phyloP scores from a whole-genome alignment of 176 grass and related monocot species.

The Musa schizocarpa region DNA sequence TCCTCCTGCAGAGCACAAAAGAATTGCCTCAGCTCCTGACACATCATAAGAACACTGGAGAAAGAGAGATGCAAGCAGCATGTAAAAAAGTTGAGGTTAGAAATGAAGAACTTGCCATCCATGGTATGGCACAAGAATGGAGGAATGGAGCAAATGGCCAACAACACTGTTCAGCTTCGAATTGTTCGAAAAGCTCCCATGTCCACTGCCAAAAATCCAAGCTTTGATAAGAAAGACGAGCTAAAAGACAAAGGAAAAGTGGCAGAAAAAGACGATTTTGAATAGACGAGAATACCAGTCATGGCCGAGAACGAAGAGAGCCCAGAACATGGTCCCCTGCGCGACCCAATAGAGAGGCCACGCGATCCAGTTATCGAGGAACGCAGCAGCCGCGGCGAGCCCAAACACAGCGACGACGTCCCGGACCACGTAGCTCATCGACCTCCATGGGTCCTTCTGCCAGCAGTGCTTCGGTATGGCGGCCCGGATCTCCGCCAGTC shows the following conservation, averaged over 20 bases:
- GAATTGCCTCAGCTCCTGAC: background rate
- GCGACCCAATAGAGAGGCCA: conserved; percentile 22
- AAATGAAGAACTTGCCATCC: conserved; percentile 42
- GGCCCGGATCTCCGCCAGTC: conserved; percentile 15
- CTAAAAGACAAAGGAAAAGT: background rate
- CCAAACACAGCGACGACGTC: conserved; percentile 11
- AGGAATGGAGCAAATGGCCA: conserved; percentile 60
- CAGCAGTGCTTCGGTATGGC: conserved; percentile 23
- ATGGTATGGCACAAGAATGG: conserved; percentile 81
- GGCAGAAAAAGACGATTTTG: background rate
- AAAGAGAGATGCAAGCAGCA: background rate
- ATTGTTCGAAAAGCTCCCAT: conserved; percentile 80
- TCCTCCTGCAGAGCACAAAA: conserved; percentile 46
- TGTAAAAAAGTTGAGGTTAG: background rate
- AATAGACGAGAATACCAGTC: conserved; percentile 1
- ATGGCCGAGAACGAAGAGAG: conserved; percentile 19
- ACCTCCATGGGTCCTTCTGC: conserved; percentile 15
- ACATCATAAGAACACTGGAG: background rate
- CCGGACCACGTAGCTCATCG: conserved; percentile 19
- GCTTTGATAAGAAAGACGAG: background rate
- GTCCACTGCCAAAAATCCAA: conserved; percentile 39
- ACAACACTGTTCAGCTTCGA: conserved; percentile 47
- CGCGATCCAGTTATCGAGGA: conserved; percentile 11
- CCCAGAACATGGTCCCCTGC: conserved; percentile 25
- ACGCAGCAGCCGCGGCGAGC: conserved; percentile 8